Evolutionary conservation across 805 yeast genomes (phyloP), one percentile per base, ranked within the genome.

Genomic region (Saccharomycopsis synnaedendra): DNA sequence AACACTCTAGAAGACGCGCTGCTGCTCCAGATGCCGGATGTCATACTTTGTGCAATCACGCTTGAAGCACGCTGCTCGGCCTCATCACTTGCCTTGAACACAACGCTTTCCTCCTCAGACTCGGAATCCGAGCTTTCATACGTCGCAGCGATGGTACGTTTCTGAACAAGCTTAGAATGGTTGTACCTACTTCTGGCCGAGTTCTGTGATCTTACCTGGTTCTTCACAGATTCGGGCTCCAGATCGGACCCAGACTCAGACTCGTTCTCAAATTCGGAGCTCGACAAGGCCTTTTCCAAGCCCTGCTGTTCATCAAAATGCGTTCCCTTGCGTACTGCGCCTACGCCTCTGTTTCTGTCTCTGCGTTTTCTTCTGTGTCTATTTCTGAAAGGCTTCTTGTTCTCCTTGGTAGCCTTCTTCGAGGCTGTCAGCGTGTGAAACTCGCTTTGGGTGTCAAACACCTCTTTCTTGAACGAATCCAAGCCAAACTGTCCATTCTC

Each of bases 101-200:
- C 36, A 34, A 34, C n/a, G n/a, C 10, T 9, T 8, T 34, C 36
- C 36, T 34, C 36, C 10, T 34, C 36, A 34, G 36, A 34, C 10
- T 34, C 36, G 10, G 36, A 34, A 1, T 34, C 36, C 10, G 36
- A 34, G 8, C n/a, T n/a, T 34, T 8, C 8, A 8, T 34, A 8
- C 2, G 36, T 9, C n/a, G 8, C 36, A 8, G 36, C 8, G 8
- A 34, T 9, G n/a, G 36, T n/a, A n/a, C n/a, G 10, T 34, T 8
- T n/a, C 36, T 8, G 10, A 34, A 34, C 36, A 19, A 19, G 19
- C 19, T 19, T 19, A 19, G 19, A 19, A 19, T 19, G 19, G 19
- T 19, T 63, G 31, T 50, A 55, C 5, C 56, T 54, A 34, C 45
- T 42, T 7, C 37, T 44, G 8, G 42, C 39, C 30, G 48, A 48